Evolutionary conservation across 2,329 filamentous ascomycete species (phyloP).

Genomic region (Xylariales sp.): DNA sequence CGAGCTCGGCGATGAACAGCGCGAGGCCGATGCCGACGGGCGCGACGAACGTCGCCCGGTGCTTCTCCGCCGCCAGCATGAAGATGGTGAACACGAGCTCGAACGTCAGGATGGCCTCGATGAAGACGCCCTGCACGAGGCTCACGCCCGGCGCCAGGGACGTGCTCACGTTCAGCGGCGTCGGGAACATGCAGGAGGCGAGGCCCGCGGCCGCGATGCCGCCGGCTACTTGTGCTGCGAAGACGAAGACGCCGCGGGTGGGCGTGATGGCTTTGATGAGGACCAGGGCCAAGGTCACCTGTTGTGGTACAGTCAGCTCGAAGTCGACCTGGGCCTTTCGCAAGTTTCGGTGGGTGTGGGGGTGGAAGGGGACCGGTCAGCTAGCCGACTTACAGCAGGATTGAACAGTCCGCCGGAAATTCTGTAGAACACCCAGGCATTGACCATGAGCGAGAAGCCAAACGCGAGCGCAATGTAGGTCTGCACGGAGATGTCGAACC

Average conservation of each 20-base stretch:
- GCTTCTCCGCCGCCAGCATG: slow-evolving; percentile 59
- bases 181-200: slow-evolving; percentile 38
- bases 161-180: slow-evolving; percentile 41
- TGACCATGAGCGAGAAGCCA: slow-evolving; percentile 30
- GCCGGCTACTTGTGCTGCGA: slow-evolving; percentile 13
- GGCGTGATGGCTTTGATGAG: slow-evolving; percentile 9
- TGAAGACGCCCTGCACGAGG: slow-evolving; percentile 46
- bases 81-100: slow-evolving; percentile 50
- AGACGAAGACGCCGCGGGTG: slow-evolving; percentile 11
- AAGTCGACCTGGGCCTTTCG: too few species aligned
- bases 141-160: slow-evolving; percentile 38
- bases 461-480: slow-evolving; percentile 30
- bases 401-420: slow-evolving; percentile 24
- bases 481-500: slow-evolving; percentile 14
- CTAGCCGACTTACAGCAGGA: slow-evolving; percentile 11
- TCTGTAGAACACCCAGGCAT: slow-evolving; percentile 35
- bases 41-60: slow-evolving; percentile 57
- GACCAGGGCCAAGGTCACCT: slow-evolving; percentile 14
- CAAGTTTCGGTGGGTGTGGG: too few species aligned
- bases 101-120: slow-evolving; percentile 50
- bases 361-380: background rate
- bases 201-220: slow-evolving; percentile 26
- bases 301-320: background rate
- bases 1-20: slow-evolving; percentile 46
- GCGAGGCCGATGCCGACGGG: slow-evolving; percentile 59